Conservation (phyloP, 177 flowering plant species). For the Vitis hybrid region DNA sequence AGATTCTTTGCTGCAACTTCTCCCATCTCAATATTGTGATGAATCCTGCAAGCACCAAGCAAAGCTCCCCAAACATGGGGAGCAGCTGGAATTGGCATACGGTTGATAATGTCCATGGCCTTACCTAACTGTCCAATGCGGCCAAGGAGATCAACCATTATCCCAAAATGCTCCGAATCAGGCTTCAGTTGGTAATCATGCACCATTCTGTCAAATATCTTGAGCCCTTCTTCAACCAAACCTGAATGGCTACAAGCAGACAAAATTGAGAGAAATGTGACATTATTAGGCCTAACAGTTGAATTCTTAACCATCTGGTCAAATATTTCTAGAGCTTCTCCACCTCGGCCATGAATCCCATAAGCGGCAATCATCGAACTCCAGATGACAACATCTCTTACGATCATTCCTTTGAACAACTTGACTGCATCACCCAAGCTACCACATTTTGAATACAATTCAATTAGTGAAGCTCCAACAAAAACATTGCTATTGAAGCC, state of each 20-base stretch:
- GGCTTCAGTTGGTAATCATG: conserved; percentile 29
- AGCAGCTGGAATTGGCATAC: conserved; percentile 32
- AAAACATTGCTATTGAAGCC: conserved; percentile 42
- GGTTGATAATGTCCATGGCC: conserved; percentile 39
- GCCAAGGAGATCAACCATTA: conserved; percentile 59
- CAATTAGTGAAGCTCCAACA: conserved; percentile 54
- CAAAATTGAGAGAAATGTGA: conserved; percentile 51
- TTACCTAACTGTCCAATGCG: conserved; percentile 44
- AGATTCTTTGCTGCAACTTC: conserved; percentile 44
- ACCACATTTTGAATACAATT: conserved; percentile 63
- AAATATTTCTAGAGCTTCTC: conserved; percentile 40
- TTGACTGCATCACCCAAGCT: conserved; percentile 36
- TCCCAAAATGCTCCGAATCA: conserved; percentile 41
- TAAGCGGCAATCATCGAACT: conserved; percentile 55
- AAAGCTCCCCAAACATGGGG: conserved; percentile 62
- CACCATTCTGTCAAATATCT: conserved; percentile 44
- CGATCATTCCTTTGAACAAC: conserved; percentile 29
- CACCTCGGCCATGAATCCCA: conserved; percentile 56
- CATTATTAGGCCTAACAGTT: conserved; percentile 35
- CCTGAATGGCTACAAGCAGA: conserved; percentile 61
- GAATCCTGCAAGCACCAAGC: conserved; percentile 55
- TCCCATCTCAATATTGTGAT: conserved; percentile 43
- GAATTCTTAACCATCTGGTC: conserved; percentile 35
- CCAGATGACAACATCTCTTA: conserved; percentile 53
- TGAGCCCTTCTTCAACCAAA: conserved; percentile 47